phyloP scores from a whole-genome alignment of 2,329 filamentous ascomycete genomes.

The Beauveria australis region DNA sequence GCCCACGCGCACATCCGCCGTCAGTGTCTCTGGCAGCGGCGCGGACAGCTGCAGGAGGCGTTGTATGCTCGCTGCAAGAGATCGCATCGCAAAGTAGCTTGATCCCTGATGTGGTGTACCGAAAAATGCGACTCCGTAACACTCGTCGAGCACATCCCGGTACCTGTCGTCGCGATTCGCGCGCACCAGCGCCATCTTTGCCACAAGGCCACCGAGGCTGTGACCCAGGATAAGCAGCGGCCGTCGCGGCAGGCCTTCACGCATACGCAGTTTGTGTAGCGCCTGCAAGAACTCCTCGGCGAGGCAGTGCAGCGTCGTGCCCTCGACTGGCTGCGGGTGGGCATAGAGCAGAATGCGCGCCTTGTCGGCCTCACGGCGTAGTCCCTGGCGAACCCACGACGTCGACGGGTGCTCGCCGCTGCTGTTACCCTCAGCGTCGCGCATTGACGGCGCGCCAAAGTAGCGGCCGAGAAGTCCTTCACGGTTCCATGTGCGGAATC shows the following conservation, averaged over 20 bases:
- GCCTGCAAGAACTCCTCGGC: slow-evolving; percentile 40
- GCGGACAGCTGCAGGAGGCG: slow-evolving; percentile 41
- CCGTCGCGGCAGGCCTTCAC: slow-evolving; percentile 28
- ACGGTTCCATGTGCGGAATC: slow-evolving; percentile 44
- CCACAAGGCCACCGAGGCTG: slow-evolving; percentile 52
- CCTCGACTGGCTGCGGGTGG: slow-evolving; percentile 35
- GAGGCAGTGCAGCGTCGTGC: slow-evolving; percentile 34
- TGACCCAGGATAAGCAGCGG: slow-evolving; percentile 55
- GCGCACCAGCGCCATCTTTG: slow-evolving; percentile 47
- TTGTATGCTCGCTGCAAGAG: slow-evolving; percentile 47
- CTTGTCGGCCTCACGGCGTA: slow-evolving; percentile 37
- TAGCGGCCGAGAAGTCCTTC: slow-evolving; percentile 40
- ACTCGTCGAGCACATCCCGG: slow-evolving; percentile 42
- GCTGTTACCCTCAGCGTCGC: slow-evolving; percentile 24
- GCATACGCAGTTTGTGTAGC: slow-evolving; percentile 26
- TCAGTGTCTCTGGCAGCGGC: slow-evolving; percentile 42
- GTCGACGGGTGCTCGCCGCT: slow-evolving; percentile 21
- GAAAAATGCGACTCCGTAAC: slow-evolving; percentile 54
- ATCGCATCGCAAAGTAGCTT: slow-evolving; percentile 51
- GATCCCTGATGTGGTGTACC: slow-evolving; percentile 55
- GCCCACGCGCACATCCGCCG: slow-evolving; percentile 41
- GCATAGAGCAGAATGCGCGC: slow-evolving; percentile 45
- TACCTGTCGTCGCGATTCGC: slow-evolving; percentile 31
- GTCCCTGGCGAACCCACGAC: slow-evolving; percentile 46
- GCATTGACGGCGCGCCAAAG: slow-evolving; percentile 34